These are phyloP conservation scores for Penicillium frequentans DNA, from an alignment of 2,329 filamentous ascomycete genomes.

Conservation along the genomic window DNA sequence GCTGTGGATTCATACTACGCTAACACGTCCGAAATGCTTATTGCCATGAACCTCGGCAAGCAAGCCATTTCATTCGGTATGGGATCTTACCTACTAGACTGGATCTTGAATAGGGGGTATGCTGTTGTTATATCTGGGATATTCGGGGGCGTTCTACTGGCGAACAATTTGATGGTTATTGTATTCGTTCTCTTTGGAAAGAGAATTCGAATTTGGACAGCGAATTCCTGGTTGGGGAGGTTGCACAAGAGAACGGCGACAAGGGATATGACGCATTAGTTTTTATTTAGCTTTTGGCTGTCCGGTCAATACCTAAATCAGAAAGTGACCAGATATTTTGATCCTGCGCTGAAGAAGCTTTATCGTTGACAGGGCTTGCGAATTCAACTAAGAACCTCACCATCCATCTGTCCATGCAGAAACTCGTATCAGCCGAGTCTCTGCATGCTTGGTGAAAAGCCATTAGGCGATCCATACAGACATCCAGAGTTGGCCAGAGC, in stretches of 20 bases:
- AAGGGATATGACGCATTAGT: slow-evolving; percentile 23
- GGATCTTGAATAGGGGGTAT: slow-evolving; percentile 53
- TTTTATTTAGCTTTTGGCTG: neutral
- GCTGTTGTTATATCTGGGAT: slow-evolving; percentile 53
- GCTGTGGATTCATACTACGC: slow-evolving; percentile 60
- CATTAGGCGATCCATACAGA: no score
- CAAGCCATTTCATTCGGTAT: slow-evolving; percentile 58
- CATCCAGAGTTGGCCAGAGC: no score
- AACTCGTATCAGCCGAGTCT: no score
- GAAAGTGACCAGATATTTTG: no score
- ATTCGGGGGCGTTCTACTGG: slow-evolving; percentile 50
- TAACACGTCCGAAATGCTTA: slow-evolving; percentile 64
- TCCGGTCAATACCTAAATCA: no score
- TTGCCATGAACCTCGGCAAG: slow-evolving; percentile 60
- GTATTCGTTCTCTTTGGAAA: slow-evolving; percentile 55
- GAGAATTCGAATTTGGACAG: slow-evolving; percentile 48
- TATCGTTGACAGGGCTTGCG: no score
- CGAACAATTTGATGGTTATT: slow-evolving; percentile 51
- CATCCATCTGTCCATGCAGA: no score
- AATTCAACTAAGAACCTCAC: no score
- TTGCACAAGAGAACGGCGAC: slow-evolving; percentile 25
- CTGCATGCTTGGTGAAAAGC: no score
- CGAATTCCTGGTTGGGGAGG: slow-evolving; percentile 49
- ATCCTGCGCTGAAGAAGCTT: no score
- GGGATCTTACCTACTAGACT: slow-evolving; percentile 52